phyloP scores from a whole-genome alignment of 129 eudicot species.

The Flaveria trinervia region DNA sequence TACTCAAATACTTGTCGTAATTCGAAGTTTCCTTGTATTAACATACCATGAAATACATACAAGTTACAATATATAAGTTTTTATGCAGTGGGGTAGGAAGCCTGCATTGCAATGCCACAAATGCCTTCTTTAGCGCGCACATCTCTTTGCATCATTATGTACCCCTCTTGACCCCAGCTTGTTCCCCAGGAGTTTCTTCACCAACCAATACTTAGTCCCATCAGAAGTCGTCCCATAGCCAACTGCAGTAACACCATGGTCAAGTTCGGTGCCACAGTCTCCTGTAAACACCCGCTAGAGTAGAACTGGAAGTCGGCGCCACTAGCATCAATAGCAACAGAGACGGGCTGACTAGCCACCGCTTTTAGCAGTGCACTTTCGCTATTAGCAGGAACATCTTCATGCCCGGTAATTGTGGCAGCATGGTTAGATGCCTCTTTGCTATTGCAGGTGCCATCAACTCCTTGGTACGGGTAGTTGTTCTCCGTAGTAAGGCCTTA shows the following conservation, averaged over 20 bases:
- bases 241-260: conserved; percentile 30
- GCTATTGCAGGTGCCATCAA: not conserved
- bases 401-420: not conserved
- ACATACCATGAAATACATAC: conserved; percentile 12
- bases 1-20: no score
- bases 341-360: not conserved
- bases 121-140: not conserved
- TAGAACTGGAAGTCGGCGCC: conserved; percentile 26
- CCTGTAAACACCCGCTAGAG: conserved; percentile 30
- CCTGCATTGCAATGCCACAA: conserved; percentile 4
- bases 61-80: not conserved
- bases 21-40: conserved; percentile 14
- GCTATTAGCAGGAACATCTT: conserved; percentile 7
- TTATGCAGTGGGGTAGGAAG: not conserved
- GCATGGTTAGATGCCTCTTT: not conserved
- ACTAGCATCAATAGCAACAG: conserved; percentile 11
- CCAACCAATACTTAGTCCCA: conserved; percentile 30
- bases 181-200: conserved; percentile 10
- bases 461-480: not conserved
- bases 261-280: conserved; percentile 30
- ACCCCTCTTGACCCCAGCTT: not conserved
- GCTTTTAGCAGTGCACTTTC: not conserved
- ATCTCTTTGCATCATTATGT: not conserved
- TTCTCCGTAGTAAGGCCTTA: not conserved
- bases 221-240: conserved; percentile 23